Evolutionary conservation across 352 stramenopile species (phyloP).

Genomic region (Phytophthora pinifolia): DNA sequence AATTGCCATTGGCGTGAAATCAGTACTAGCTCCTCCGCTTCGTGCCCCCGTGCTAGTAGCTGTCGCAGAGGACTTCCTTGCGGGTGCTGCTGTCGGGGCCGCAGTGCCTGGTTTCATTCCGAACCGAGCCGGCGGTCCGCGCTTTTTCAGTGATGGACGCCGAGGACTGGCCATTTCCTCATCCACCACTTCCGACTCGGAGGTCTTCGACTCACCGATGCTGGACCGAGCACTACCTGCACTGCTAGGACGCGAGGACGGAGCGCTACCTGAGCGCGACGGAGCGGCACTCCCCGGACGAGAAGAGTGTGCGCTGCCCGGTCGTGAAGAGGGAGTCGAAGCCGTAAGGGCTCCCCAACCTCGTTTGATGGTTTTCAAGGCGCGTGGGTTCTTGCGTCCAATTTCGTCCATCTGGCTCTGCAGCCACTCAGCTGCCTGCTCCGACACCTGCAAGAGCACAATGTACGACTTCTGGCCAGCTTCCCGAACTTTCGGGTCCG

Average conservation of each 20-base stretch:
- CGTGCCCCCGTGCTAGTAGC: conserved; percentile 9
- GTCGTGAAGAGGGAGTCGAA: conserved; percentile 34
- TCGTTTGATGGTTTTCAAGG: conserved; percentile 68
- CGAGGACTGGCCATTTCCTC: conserved; percentile 33
- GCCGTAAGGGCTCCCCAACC: conserved; percentile 31
- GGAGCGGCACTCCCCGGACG: conserved; percentile 23
- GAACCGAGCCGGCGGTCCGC: conserved; percentile 50
- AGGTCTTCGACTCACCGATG: conserved; percentile 13
- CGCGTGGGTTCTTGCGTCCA: conserved; percentile 66
- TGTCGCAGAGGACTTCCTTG: conserved; percentile 31
- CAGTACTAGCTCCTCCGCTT: conserved; percentile 30
- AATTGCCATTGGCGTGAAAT: conserved; percentile 69
- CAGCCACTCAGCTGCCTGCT: conserved; percentile 53
- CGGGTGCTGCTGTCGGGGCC: conserved; percentile 24
- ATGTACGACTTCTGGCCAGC: conserved; percentile 68
- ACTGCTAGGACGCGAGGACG: conserved; percentile 34
- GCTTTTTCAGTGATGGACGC: conserved; percentile 42
- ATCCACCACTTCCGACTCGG: conserved; percentile 23
- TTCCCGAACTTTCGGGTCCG: conserved; percentile 80
- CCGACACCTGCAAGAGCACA: conserved; percentile 52
- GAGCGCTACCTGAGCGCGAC: conserved; percentile 29
- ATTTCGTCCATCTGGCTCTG: conserved; percentile 66
- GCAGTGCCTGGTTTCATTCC: conserved; percentile 42
- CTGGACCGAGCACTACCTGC: conserved; percentile 30
- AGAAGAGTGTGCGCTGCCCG: conserved; percentile 34